These are phyloP conservation scores for Pseudonitzschia pungens DNA, from an alignment of 108 stramenopile species.

Conservation along the genomic window DNA sequence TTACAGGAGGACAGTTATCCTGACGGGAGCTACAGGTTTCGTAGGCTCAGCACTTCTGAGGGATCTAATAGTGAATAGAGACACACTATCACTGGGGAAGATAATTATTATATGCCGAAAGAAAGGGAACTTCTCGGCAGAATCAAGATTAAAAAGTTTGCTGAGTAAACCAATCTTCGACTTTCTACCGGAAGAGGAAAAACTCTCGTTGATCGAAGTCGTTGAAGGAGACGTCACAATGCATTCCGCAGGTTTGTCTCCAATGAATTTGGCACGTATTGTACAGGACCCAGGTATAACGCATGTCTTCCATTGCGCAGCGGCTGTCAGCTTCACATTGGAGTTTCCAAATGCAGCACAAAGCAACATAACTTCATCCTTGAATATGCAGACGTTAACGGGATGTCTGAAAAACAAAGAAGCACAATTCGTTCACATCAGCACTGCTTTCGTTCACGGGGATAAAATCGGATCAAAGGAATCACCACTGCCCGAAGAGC, in stretches of 20 bases:
- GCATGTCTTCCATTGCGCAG: slow-evolving; percentile 85
- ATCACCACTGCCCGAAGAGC: slow-evolving; percentile 57
- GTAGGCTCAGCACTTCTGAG: slow-evolving; percentile 78
- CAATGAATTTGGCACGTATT: slow-evolving; percentile 30
- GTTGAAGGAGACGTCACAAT: slow-evolving; percentile 71
- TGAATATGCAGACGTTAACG: slow-evolving; percentile 62
- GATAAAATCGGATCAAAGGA: slow-evolving; percentile 52
- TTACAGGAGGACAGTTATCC: slow-evolving; percentile 38
- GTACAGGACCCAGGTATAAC: slow-evolving; percentile 43
- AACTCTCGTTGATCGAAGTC: slow-evolving; percentile 50
- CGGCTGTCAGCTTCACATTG: slow-evolving; percentile 83
- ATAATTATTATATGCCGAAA: slow-evolving; percentile 64
- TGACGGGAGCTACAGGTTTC: slow-evolving; percentile 89
- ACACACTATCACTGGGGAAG: slow-evolving; percentile 35
- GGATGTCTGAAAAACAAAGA: slow-evolving; percentile 37
- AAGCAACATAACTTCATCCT: slow-evolving; percentile 75
- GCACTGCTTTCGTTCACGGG: slow-evolving; percentile 90
- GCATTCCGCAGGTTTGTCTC: slow-evolving; percentile 55
- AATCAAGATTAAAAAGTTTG: slow-evolving; percentile 48
- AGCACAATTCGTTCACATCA: slow-evolving; percentile 77
- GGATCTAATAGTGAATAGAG: slow-evolving; percentile 61
- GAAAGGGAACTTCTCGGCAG: slow-evolving; percentile 51
- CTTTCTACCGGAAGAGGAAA: slow-evolving; percentile 58
- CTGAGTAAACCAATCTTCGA: slow-evolving; percentile 60
- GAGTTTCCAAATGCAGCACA: slow-evolving; percentile 67